These are phyloP conservation scores for Clavulina sp. DNA, from an alignment of 768 basidiomycete species.

Conservation along the genomic window DNA sequence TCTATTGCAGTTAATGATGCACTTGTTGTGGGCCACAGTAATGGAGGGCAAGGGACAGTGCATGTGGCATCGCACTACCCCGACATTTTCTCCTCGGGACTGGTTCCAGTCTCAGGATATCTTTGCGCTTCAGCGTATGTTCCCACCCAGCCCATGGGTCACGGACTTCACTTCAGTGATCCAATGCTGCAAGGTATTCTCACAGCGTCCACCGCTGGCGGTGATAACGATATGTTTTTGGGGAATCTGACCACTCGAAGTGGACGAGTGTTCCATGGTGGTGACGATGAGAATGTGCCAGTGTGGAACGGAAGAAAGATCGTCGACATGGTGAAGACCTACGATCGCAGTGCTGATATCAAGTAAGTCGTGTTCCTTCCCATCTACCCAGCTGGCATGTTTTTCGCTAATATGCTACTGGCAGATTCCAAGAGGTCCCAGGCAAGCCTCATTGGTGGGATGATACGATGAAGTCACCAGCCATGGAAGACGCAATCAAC, in stretches of 20 bases:
- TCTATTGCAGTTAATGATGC: constrained; percentile 21
- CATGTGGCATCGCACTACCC: constrained; percentile 61
- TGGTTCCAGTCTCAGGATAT: constrained; percentile 67
- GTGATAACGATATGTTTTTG: constrained; percentile 76
- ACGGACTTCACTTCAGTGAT: constrained; percentile 62
- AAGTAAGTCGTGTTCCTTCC: constrained; percentile 25
- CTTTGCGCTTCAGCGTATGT: constrained; percentile 81
- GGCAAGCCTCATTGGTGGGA: constrained; percentile 10
- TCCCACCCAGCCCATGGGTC: constrained; percentile 43
- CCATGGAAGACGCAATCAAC: neutral
- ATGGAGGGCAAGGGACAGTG: constrained; percentile 85
- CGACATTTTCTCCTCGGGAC: constrained; percentile 39
- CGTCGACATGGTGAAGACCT: constrained; percentile 38
- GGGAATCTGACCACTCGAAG: constrained; percentile 57
- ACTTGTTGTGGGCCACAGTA: constrained; percentile 68
- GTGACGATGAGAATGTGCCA: constrained; percentile 73
- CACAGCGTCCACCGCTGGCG: constrained; percentile 54
- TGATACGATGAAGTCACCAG: constrained; percentile 3
- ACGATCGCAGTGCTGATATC: constrained; percentile 34
- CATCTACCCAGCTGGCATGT: neutral
- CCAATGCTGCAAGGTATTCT: constrained; percentile 55
- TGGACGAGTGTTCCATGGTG: constrained; percentile 64
- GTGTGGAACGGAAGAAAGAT: constrained; percentile 65
- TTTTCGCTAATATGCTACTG: neutral
- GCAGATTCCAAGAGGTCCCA: constrained; percentile 5